Percentiles rank a stretch among this genome's conserved stretches.
phyloP scores from a whole-genome alignment of 2,329 filamentous ascomycete genomes.

The Podosphaera xanthii region DNA sequence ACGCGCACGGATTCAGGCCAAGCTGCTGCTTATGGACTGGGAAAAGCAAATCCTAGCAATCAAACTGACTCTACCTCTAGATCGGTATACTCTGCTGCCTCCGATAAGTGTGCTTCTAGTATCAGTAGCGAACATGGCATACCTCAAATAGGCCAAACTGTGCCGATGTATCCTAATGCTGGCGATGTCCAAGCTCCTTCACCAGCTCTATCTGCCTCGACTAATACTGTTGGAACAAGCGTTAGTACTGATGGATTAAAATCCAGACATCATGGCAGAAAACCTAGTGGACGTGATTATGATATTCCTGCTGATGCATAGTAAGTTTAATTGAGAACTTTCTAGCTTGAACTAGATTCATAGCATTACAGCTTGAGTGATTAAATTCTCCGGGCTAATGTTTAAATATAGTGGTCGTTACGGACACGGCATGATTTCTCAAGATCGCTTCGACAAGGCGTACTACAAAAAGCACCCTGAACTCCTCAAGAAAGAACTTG shows the following conservation, averaged over 20 bases:
- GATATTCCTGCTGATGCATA: slow-evolving; percentile 71
- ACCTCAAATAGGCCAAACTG: slow-evolving; percentile 74
- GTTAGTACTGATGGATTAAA: slow-evolving; percentile 28
- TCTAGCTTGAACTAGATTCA: not conserved
- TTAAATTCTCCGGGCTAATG: slow-evolving; percentile 3
- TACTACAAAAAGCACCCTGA: slow-evolving; percentile 91
- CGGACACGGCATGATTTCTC: slow-evolving; percentile 54
- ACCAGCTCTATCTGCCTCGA: slow-evolving; percentile 30
- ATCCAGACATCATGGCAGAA: slow-evolving; percentile 41
- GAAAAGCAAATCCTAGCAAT: slow-evolving; percentile 31
- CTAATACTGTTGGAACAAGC: slow-evolving; percentile 19
- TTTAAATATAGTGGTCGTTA: slow-evolving; percentile 33
- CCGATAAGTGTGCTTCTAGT: slow-evolving; percentile 30
- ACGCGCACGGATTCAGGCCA: slow-evolving; percentile 80
- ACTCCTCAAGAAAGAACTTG: slow-evolving; percentile 45
- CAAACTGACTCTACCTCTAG: slow-evolving; percentile 24
- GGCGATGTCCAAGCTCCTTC: slow-evolving; percentile 93
- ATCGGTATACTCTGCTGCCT: slow-evolving; percentile 21
- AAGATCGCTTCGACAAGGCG: slow-evolving; percentile 68
- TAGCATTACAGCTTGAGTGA: not conserved
- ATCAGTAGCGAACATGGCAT: slow-evolving; percentile 62
- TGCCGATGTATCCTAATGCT: slow-evolving; percentile 80
- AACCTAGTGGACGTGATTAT: slow-evolving; percentile 48
- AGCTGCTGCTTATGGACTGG: slow-evolving; percentile 67
- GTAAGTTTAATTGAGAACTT: slow-evolving; percentile 4